These are phyloP conservation scores for Stylosanthes scabra DNA, from an alignment of 331 rosid genomes.

Conservation along the genomic window DNA sequence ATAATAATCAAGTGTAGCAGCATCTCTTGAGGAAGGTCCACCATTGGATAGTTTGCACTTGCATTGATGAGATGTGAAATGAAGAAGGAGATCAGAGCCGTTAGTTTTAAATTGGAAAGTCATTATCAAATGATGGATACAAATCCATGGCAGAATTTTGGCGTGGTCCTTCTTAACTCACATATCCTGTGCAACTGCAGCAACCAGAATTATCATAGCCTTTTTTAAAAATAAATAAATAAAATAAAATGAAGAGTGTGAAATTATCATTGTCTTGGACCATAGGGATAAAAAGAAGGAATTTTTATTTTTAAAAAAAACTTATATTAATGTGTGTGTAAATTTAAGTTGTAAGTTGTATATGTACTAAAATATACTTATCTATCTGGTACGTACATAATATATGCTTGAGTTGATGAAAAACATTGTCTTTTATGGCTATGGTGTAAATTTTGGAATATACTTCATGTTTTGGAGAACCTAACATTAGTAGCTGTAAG, in stretches of 20 bases:
- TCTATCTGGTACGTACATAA: neutral
- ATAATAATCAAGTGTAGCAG: constrained; percentile 15
- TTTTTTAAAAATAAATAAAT: too few species aligned
- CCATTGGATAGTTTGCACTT: constrained; percentile 31
- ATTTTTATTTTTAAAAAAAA: neutral
- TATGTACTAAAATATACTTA: neutral
- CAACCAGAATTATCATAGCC: constrained; percentile 23
- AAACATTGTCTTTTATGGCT: constrained; percentile 38
- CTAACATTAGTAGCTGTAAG: constrained; percentile 30
- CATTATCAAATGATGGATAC: constrained; percentile 66
- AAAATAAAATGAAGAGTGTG: too few species aligned
- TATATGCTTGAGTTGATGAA: constrained; percentile 33
- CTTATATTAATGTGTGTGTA: neutral
- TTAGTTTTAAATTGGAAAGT: constrained; percentile 60
- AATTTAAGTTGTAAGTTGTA: neutral
- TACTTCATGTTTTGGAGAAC: constrained; percentile 37
- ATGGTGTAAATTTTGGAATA: constrained; percentile 25
- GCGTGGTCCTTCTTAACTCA: constrained; percentile 65
- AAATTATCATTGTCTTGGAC: constrained; percentile 32
- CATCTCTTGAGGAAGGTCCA: neutral
- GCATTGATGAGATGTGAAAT: constrained; percentile 11
- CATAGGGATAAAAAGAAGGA: constrained; percentile 20
- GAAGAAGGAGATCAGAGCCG: constrained; percentile 44
- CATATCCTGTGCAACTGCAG: constrained; percentile 47
- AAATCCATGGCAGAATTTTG: constrained; percentile 63